These are phyloP conservation scores for Cladorrhinum samala DNA, from an alignment of 495 filamentous ascomycete genomes.

Conservation along the genomic window DNA sequence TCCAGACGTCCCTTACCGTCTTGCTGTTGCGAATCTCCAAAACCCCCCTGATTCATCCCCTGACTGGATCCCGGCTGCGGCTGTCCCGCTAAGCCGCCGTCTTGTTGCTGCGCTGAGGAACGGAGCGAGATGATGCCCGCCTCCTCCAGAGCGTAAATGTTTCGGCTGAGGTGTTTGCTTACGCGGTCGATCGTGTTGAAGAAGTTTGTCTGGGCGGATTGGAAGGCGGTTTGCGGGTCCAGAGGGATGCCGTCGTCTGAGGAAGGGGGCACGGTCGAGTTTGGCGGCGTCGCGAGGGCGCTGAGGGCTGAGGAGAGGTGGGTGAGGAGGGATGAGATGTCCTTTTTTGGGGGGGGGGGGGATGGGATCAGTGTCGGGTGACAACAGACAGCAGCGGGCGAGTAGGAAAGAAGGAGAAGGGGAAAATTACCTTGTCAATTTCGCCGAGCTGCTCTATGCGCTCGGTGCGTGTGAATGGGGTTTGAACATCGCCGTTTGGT, in stretches of 20 bases:
- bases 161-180: constrained; percentile 64
- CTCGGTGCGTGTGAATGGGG: constrained; percentile 55
- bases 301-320: constrained; percentile 64
- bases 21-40: not conserved
- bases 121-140: constrained; percentile 60
- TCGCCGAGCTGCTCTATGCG: constrained; percentile 72
- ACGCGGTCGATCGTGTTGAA: constrained; percentile 64
- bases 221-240: constrained; percentile 56
- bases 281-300: constrained; percentile 52
- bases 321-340: constrained; percentile 51
- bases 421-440: constrained; percentile 59
- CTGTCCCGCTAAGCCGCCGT: not conserved
- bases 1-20: constrained; percentile 22
- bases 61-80: constrained; percentile 10
- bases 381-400: not conserved
- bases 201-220: constrained; percentile 54
- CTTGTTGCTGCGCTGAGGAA: not conserved
- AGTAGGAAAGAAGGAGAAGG: not conserved
- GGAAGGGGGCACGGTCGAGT: constrained; percentile 26
- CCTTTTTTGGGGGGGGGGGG: too few relatives aligned
- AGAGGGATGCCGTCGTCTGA: too few relatives aligned
- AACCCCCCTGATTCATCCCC: not conserved
- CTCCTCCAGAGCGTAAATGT: constrained; percentile 75
- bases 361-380: too few relatives aligned
- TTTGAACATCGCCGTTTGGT: constrained; percentile 24